Percentiles rank a stretch among this genome's conserved stretches.
phyloP scores from a whole-genome alignment of 169 alveolate genomes.

The Plasmodium reichenowi region DNA sequence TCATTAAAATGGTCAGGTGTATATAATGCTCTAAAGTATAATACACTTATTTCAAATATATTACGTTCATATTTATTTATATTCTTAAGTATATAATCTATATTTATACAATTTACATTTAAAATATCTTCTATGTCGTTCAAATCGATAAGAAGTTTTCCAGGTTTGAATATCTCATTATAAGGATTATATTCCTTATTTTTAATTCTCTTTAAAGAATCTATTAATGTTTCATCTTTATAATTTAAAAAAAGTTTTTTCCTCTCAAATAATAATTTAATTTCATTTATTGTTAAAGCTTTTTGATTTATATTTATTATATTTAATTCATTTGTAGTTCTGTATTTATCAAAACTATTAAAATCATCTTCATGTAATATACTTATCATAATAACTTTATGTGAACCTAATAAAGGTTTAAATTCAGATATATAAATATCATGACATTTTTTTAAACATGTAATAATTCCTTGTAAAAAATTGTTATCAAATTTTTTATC shows the following conservation, averaged over 20 bases:
- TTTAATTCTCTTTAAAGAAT: slow-evolving; percentile 18
- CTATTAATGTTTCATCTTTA: slow-evolving; percentile 15
- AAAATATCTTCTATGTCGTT: background rate
- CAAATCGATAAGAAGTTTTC: slow-evolving; percentile 28
- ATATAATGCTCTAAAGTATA: slow-evolving; percentile 84
- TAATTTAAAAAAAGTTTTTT: slow-evolving; percentile 59
- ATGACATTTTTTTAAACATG: slow-evolving; percentile 34
- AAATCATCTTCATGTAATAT: slow-evolving; percentile 23
- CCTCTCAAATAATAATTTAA: slow-evolving; percentile 37
- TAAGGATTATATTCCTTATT: background rate
- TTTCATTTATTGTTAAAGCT: slow-evolving; percentile 28
- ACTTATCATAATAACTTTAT: slow-evolving; percentile 4
- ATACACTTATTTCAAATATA: slow-evolving; percentile 80
- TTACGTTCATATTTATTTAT: background rate
- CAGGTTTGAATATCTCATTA: slow-evolving; percentile 1
- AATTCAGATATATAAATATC: slow-evolving; percentile 1
- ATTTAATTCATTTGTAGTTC: slow-evolving; percentile 18
- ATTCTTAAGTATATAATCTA: background rate
- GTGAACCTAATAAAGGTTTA: background rate
- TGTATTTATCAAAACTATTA: slow-evolving; percentile 35
- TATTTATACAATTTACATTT: too few species aligned
- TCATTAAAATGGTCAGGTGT: slow-evolving; percentile 82
- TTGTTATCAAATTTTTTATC: slow-evolving; percentile 44
- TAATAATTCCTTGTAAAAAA: slow-evolving; percentile 37
- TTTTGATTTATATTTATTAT: slow-evolving; percentile 18